Evolutionary conservation across 305 asterid species (phyloP).

Genomic region (Fraxinus platypoda): DNA sequence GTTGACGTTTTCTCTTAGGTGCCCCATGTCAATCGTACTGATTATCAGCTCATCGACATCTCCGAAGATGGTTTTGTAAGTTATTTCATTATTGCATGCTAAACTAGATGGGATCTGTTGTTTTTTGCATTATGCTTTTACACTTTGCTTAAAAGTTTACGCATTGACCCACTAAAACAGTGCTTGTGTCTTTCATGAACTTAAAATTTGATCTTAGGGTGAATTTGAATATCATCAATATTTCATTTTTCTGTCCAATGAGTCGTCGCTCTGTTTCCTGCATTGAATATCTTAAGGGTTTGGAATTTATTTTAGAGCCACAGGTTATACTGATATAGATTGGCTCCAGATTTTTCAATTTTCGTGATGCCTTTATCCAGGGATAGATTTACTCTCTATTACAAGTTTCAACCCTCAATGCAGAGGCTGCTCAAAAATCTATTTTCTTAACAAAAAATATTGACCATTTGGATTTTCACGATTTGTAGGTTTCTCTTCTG

Average conservation of each 20-base stretch:
- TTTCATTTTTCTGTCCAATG: neutral
- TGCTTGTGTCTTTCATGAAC: neutral
- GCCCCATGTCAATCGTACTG: conserved; percentile 46
- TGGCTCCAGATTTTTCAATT: neutral
- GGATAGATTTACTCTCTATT: neutral
- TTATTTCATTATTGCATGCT: neutral
- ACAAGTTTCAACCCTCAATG: neutral
- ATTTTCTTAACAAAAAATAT: conserved; percentile 11
- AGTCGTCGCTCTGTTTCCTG: neutral
- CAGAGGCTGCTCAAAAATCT: neutral
- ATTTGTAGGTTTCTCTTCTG: conserved; percentile 55
- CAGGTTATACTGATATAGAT: neutral
- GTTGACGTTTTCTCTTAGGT: conserved; percentile 29
- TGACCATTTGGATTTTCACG: neutral
- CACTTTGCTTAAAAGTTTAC: neutral
- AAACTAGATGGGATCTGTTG: neutral
- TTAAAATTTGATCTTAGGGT: neutral
- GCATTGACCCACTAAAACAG: neutral
- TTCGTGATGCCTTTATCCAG: neutral
- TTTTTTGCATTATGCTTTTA: neutral
- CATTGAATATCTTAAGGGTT: neutral
- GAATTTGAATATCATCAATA: neutral
- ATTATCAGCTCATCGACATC: conserved; percentile 34
- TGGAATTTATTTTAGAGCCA: neutral
- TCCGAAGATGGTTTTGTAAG: conserved; percentile 54